Percentiles rank a stretch among this genome's conserved stretches.
Evolutionary conservation across 495 filamentous ascomycete genomes (phyloP).

Genomic region (Penicillium pancosmium): DNA sequence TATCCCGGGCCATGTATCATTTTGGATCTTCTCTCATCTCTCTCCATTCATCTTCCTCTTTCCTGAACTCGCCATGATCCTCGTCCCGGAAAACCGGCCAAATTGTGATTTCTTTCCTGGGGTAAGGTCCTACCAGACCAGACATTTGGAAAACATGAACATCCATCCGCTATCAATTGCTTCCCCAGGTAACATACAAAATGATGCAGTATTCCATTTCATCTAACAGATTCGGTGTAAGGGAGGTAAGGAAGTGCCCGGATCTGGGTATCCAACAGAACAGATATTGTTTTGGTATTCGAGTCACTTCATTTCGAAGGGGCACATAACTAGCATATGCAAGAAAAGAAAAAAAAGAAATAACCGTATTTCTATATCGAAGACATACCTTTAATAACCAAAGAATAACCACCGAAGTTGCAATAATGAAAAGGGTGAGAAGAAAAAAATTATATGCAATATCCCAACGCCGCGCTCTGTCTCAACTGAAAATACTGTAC

Average conservation of each 20-base stretch:
- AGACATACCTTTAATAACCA: too few relatives aligned
- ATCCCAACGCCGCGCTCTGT: slow-evolving; percentile 4
- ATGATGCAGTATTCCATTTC: too few relatives aligned
- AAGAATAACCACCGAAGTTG: background rate
- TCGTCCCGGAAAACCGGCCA: background rate
- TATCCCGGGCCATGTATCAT: background rate
- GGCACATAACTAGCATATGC: background rate
- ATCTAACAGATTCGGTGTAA: too few relatives aligned
- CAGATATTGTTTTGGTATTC: background rate
- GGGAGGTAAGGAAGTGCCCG: too few relatives aligned
- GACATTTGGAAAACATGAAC: background rate
- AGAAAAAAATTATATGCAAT: background rate
- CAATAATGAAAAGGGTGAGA: background rate
- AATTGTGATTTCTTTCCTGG: background rate
- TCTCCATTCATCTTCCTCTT: background rate
- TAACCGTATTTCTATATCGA: too few relatives aligned
- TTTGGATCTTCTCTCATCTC: background rate
- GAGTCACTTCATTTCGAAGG: background rate
- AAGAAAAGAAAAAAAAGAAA: background rate
- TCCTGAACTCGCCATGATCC: background rate
- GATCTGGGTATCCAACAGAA: background rate
- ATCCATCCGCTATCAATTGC: too few relatives aligned
- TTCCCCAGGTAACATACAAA: too few relatives aligned
- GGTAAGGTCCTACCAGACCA: background rate
- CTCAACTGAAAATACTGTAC: background rate